Conservation (phyloP, 768 basidiomycete species). For the Termitomyces bulborhizus region DNA sequence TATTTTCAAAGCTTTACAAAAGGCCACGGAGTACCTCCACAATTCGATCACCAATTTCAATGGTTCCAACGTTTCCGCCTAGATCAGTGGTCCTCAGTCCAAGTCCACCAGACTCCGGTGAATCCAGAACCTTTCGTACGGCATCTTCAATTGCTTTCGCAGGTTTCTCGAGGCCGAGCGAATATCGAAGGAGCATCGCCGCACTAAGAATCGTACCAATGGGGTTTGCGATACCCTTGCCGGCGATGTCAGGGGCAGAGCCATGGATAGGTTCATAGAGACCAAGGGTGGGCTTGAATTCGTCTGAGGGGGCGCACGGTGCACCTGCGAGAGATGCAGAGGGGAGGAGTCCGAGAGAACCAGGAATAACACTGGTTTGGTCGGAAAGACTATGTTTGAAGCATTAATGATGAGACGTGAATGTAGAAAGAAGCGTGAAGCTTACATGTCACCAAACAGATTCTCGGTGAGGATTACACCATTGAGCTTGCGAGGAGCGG, state of each 20-base stretch:
- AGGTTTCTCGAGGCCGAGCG: slow-evolving; percentile 80
- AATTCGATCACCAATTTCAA: slow-evolving; percentile 79
- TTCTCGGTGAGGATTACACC: slow-evolving; percentile 95
- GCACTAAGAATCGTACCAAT: slow-evolving; percentile 93
- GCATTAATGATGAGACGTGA: neutral
- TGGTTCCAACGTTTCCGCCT: slow-evolving; percentile 70
- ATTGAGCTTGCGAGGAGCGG: slow-evolving; percentile 87
- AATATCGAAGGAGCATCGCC: slow-evolving; percentile 92
- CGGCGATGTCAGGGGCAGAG: slow-evolving; percentile 94
- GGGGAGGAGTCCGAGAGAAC: slow-evolving; percentile 92
- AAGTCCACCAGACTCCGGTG: slow-evolving; percentile 56
- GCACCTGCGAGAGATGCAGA: slow-evolving; percentile 95
- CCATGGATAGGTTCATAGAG: slow-evolving; percentile 98
- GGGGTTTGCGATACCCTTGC: slow-evolving; percentile 89
- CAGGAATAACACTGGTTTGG: slow-evolving; percentile 95
- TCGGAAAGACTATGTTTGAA: slow-evolving; percentile 75
- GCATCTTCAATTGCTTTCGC: slow-evolving; percentile 85
- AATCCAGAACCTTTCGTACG: slow-evolving; percentile 86
- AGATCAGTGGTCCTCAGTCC: slow-evolving; percentile 85
- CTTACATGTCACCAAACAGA: slow-evolving; percentile 95
- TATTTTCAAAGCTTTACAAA: slow-evolving; percentile 27
- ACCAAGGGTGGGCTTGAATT: slow-evolving; percentile 76
- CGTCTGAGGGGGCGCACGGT: slow-evolving; percentile 53
- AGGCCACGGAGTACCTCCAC: slow-evolving; percentile 63
- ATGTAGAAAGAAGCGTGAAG: neutral